Evolutionary conservation across 306 rosid genomes (phyloP), one percentile per base, ranked within the genome.

Genomic region (Astragalus membranaceus): DNA sequence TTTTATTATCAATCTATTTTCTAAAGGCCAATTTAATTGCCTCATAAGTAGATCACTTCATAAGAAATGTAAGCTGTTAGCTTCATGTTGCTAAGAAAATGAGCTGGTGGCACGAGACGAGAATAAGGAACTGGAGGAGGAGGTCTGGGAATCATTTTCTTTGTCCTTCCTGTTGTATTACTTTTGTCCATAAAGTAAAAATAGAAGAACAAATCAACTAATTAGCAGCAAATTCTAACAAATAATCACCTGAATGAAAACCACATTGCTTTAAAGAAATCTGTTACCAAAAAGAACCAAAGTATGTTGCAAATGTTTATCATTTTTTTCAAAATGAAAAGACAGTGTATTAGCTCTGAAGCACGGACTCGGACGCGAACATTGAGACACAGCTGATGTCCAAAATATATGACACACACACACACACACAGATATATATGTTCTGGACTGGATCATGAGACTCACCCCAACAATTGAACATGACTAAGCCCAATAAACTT

Each of bases 121-220:
- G 82, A 59, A 52, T 85, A 82, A 23, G 85, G 88, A 57, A 49
- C 80, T 23, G 96, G 96, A 59, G 98, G n/a, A n/a, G n/a, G 98
- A 77, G 96, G 87, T 63, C 89, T 85, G 47, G 96, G 85, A 71
- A 72, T 72, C 7, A 85, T 74, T 80, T 71, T 84, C 69, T 67
- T 89, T 4, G 89, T 79, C 56, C 83, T 87, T 58, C 95, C 95
- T 20, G 84, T 76, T 16, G 15, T 63, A 16, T 36, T 87, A 36
- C 98, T 92, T 67, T 74, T 84, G 43, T 71, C 62, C 79, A 36
- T 36, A 73, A 39, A 16, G n/a, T 29, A 36, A 15, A 15, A 9
- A 49, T 5, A 44, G 16, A 41, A 44, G 57, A 41, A 41, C 6
- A 37, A 69, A 55, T 1, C 39, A 29, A 10, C 2, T 48, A 7